A percentile compares a stretch with the other conserved stretches of the same genome.
These are phyloP conservation scores for Zalaria obscura DNA, from an alignment of 2,329 filamentous ascomycete genomes.

Conservation along the genomic window DNA sequence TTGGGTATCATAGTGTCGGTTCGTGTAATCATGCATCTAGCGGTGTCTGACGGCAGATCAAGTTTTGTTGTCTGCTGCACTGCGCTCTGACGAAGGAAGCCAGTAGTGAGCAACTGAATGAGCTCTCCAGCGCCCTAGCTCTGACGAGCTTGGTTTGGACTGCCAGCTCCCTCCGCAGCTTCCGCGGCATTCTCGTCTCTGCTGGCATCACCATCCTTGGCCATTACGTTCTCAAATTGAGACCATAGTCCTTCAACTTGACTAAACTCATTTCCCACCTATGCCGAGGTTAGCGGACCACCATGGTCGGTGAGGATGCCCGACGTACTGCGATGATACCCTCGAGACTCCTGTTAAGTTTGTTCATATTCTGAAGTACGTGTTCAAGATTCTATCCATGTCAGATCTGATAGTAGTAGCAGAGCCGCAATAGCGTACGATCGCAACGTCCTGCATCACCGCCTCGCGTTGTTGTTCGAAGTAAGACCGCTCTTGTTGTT, in stretches of 20 bases:
- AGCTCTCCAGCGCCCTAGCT: too few relatives aligned
- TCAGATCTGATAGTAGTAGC: background rate
- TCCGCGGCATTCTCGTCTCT: background rate
- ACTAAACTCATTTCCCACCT: conserved; percentile 86
- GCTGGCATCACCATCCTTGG: conserved; percentile 14
- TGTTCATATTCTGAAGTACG: conserved; percentile 91
- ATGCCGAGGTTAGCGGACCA: conserved; percentile 14
- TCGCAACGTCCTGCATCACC: conserved; percentile 57
- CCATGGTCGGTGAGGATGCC: background rate
- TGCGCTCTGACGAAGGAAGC: too few relatives aligned
- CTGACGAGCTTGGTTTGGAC: too few relatives aligned
- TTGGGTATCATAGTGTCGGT: background rate
- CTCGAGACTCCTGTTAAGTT: conserved; percentile 81
- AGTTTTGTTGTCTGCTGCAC: too few relatives aligned
- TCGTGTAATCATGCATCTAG: too few relatives aligned
- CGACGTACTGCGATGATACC: conserved; percentile 67
- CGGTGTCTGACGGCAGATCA: too few relatives aligned
- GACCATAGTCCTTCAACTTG: conserved; percentile 95
- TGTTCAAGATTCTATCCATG: conserved; percentile 54
- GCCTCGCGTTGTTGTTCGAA: conserved; percentile 66
- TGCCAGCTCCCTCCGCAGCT: too few relatives aligned
- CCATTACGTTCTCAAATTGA: conserved; percentile 94
- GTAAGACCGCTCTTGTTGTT: conserved; percentile 40
- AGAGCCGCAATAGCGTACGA: conserved; percentile 30
- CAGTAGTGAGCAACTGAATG: too few relatives aligned